phyloP scores from a whole-genome alignment of 495 filamentous ascomycete species.

The Daldinia caldariorum region DNA sequence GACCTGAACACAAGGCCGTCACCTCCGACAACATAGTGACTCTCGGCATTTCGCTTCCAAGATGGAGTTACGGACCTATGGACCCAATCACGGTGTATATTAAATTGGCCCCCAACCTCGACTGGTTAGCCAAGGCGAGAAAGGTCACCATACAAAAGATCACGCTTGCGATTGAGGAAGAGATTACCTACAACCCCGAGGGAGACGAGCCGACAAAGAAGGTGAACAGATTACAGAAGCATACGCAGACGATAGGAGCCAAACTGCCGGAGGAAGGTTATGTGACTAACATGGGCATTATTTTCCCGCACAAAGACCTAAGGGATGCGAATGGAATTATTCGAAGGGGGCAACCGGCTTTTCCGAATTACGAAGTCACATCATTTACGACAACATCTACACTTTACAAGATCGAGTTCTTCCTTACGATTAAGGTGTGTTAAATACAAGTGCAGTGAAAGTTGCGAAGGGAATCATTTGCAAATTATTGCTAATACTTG shows the following conservation, averaged over 20 bases:
- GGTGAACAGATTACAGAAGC: constrained; percentile 83
- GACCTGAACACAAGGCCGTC: constrained; percentile 84
- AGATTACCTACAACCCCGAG: constrained; percentile 96
- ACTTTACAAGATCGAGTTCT: constrained; percentile 98
- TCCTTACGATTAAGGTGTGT: constrained; percentile 87
- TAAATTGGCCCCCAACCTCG: constrained; percentile 88
- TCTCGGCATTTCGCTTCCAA: constrained; percentile 86
- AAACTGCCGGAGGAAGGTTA: constrained; percentile 89
- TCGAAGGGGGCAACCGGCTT: constrained; percentile 82
- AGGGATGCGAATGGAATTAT: constrained; percentile 89
- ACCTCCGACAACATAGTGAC: constrained; percentile 92
- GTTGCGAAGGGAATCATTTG: background rate
- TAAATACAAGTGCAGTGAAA: constrained; percentile 4
- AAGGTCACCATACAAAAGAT: constrained; percentile 95
- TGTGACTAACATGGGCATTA: constrained; percentile 87
- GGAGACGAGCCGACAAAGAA: constrained; percentile 97
- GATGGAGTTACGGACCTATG: constrained; percentile 95
- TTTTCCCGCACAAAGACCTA: constrained; percentile 90
- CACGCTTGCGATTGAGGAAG: constrained; percentile 93
- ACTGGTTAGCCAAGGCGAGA: constrained; percentile 88
- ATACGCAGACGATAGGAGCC: constrained; percentile 80
- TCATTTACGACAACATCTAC: constrained; percentile 95
- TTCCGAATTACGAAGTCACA: constrained; percentile 86
- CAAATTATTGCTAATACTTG: constrained; percentile 35
- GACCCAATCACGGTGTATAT: constrained; percentile 97